Evolutionary conservation across 371 early-diverging fungal genomes (phyloP).

Genomic region (Actinomortierella wolfii): DNA sequence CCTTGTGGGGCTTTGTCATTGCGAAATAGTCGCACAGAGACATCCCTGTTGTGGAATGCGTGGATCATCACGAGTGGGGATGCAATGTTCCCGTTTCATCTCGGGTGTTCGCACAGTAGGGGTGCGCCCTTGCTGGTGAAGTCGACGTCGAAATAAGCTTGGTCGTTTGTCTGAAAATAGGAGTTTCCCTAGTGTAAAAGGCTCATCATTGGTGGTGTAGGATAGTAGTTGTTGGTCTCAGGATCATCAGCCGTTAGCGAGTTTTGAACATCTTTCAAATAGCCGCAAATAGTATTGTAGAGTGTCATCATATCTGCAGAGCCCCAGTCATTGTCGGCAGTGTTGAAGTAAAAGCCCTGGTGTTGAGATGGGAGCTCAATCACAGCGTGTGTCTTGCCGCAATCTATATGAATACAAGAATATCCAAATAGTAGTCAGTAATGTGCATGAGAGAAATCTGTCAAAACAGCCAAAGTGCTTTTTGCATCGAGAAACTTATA

Average conservation of each 20-base stretch:
- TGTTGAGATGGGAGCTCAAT: slow-evolving; percentile 7
- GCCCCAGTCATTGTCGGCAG: neutral
- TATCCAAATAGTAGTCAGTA: neutral
- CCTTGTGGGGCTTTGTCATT: slow-evolving; percentile 3
- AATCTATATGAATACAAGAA: slow-evolving; percentile 8
- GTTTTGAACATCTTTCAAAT: neutral
- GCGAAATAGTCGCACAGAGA: slow-evolving; percentile 5
- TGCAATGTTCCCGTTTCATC: slow-evolving; percentile 10
- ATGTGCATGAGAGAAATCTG: neutral
- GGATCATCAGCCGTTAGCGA: neutral
- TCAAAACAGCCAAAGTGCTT: neutral
- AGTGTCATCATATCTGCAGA: neutral
- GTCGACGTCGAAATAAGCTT: neutral
- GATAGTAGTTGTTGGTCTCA: too few species aligned
- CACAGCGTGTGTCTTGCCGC: slow-evolving; percentile 14
- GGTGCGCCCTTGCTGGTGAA: neutral
- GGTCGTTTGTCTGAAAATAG: slow-evolving; percentile 6
- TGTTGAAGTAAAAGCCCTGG: slow-evolving; percentile 1
- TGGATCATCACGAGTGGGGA: slow-evolving; percentile 6
- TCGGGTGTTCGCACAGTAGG: slow-evolving; percentile 4
- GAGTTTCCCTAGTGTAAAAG: slow-evolving; percentile 10
- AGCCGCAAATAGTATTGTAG: neutral
- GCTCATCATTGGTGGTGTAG: slow-evolving; percentile 10
- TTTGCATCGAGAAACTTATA: neutral
- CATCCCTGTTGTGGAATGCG: slow-evolving; percentile 5